Conservation (phyloP, 148 eudicot genomes). For the Rhododendron mucronatum region DNA sequence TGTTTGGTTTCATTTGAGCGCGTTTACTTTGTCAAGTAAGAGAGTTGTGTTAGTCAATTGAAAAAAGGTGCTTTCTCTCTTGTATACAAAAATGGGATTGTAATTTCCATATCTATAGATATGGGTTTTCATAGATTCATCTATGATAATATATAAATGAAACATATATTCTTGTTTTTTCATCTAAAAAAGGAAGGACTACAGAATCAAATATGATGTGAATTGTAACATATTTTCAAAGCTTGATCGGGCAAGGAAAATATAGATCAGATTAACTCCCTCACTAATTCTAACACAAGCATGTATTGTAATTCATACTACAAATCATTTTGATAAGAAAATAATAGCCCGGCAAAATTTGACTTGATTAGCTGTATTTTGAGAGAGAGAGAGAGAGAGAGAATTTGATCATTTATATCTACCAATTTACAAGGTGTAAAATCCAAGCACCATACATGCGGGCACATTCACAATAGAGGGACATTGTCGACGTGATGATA, state of each 20-base stretch:
- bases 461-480: too few species aligned
- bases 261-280: background rate
- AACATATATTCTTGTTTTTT: too few species aligned
- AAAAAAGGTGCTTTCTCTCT: background rate
- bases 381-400: too few species aligned
- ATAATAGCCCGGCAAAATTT: background rate
- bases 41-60: background rate
- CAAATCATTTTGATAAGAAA: background rate
- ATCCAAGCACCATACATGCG: too few species aligned
- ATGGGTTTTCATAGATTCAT: background rate
- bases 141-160: too few species aligned
- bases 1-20: background rate
- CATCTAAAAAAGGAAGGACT: background rate
- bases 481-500: too few species aligned
- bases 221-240: background rate
- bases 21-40: background rate
- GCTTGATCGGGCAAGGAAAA: background rate
- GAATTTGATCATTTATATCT: too few species aligned
- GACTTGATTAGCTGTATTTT: background rate
- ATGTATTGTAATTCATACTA: background rate
- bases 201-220: background rate
- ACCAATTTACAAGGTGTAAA: too few species aligned
- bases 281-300: background rate
- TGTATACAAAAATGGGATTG: background rate
- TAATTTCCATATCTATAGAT: slow-evolving; percentile 6